Conservation (phyloP, 345 rosid species). For the Eucalyptus polybractea region DNA sequence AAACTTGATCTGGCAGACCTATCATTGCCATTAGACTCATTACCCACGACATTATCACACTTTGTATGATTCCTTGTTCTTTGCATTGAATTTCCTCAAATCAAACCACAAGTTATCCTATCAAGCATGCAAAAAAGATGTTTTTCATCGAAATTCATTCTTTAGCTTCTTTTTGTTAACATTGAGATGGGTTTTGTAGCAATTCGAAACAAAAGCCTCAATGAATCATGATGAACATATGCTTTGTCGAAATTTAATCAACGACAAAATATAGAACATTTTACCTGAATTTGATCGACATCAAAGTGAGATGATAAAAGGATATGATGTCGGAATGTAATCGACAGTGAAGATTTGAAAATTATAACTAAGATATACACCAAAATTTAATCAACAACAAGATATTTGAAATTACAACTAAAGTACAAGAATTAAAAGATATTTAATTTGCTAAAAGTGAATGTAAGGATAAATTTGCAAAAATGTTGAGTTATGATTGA, state of each 20-base stretch:
- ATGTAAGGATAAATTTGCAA: background rate
- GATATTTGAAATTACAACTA: no score
- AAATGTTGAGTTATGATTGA: background rate
- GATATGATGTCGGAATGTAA: background rate
- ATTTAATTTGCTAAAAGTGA: background rate
- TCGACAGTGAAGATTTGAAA: rapidly evolving
- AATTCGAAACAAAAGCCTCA: background rate
- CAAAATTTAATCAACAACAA: background rate
- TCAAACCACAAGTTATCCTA: background rate
- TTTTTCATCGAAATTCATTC: background rate
- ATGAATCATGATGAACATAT: background rate
- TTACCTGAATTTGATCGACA: background rate
- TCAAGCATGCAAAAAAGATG: background rate
- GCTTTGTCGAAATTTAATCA: background rate
- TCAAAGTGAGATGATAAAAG: background rate
- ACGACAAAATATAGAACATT: rapidly evolving
- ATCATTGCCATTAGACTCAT: background rate
- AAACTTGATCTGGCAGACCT: background rate
- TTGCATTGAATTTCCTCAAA: background rate
- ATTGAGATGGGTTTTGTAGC: background rate
- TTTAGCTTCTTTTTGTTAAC: background rate
- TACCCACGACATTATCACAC: background rate
- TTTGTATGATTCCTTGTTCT: rapidly evolving
- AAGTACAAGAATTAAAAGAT: background rate
- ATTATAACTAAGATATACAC: background rate